Evolutionary conservation across 768 basidiomycete species (phyloP).

Genomic region (Suillus lakei): DNA sequence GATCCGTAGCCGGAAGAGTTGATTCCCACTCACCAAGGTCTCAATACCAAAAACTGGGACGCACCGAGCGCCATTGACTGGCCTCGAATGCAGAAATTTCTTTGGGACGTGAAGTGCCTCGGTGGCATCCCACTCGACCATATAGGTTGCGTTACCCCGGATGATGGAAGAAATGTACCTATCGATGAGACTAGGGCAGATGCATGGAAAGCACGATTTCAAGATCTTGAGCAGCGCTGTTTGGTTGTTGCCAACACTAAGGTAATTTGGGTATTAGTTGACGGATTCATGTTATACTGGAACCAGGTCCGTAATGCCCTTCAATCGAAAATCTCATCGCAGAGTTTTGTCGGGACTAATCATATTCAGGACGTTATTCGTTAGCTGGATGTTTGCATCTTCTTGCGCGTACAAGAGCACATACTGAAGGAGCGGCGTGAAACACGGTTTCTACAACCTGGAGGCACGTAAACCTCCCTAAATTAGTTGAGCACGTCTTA

Average conservation of each 20-base stretch:
- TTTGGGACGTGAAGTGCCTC: constrained; percentile 63
- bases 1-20: constrained; percentile 29
- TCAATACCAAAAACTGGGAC: constrained; percentile 89
- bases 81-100: constrained; percentile 69
- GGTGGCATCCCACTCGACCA: constrained; percentile 78
- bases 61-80: constrained; percentile 90
- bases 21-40: constrained; percentile 57
- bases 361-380: constrained; percentile 64
- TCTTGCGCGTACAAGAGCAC: constrained; percentile 83
- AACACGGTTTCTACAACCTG: constrained; percentile 82
- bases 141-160: constrained; percentile 85
- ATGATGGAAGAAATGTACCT: constrained; percentile 77
- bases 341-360: background rate
- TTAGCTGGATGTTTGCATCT: constrained; percentile 75
- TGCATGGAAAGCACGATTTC: constrained; percentile 60
- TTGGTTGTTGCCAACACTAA: constrained; percentile 47
- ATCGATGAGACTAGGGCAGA: constrained; percentile 50
- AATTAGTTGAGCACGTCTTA: constrained; percentile 16
- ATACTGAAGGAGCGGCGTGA: constrained; percentile 75
- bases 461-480: constrained; percentile 58
- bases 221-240: constrained; percentile 46
- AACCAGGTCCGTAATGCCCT: constrained; percentile 54
- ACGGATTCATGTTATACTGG: constrained; percentile 95
- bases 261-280: constrained; percentile 82
- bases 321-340: background rate